Percentiles rank a stretch among this genome's conserved stretches.
These are phyloP conservation scores for Trametes polyzona DNA, from an alignment of 1,284 basidiomycete species.

Conservation along the genomic window DNA sequence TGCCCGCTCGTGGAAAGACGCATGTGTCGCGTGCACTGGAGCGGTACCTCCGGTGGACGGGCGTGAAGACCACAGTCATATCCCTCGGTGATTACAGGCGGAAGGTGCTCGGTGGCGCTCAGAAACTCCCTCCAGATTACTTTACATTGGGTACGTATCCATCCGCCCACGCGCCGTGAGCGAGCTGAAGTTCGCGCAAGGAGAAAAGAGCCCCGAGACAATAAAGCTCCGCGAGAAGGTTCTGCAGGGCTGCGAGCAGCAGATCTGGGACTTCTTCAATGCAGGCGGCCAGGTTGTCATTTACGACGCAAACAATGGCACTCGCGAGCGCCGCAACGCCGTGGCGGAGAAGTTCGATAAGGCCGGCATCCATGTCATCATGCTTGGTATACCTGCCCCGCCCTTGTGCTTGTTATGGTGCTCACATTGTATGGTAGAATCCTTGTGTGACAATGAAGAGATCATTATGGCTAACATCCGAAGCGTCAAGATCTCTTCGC, in stretches of 20 bases:
- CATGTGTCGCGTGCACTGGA: constrained; percentile 96
- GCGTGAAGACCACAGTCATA: constrained; percentile 94
- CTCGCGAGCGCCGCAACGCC: constrained; percentile 64
- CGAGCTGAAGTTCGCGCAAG: constrained; percentile 37
- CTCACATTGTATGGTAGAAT: constrained; percentile 56
- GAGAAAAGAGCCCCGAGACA: constrained; percentile 81
- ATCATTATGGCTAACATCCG: constrained; percentile 95
- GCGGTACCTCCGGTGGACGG: constrained; percentile 96
- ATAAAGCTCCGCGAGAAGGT: constrained; percentile 76
- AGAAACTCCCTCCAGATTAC: constrained; percentile 90
- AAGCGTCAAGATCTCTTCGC: constrained; percentile 97
- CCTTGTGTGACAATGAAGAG: constrained; percentile 86
- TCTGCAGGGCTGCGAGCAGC: constrained; percentile 81
- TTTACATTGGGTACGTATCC: constrained; percentile 74
- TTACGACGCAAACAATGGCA: constrained; percentile 99
- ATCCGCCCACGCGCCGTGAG: neutral
- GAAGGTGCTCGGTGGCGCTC: constrained; percentile 86
- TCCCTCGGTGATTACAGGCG: constrained; percentile 95
- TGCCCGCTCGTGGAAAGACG: constrained; percentile 95
- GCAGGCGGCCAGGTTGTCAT: constrained; percentile 94
- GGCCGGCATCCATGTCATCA: constrained; percentile 87
- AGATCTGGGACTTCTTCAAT: constrained; percentile 90
- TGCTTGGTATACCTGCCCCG: constrained; percentile 74
- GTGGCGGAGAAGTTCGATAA: constrained; percentile 87
- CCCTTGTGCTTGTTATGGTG: constrained; percentile 6